phyloP scores from a whole-genome alignment of 2,329 filamentous ascomycete genomes.

The Alternaria rosae region DNA sequence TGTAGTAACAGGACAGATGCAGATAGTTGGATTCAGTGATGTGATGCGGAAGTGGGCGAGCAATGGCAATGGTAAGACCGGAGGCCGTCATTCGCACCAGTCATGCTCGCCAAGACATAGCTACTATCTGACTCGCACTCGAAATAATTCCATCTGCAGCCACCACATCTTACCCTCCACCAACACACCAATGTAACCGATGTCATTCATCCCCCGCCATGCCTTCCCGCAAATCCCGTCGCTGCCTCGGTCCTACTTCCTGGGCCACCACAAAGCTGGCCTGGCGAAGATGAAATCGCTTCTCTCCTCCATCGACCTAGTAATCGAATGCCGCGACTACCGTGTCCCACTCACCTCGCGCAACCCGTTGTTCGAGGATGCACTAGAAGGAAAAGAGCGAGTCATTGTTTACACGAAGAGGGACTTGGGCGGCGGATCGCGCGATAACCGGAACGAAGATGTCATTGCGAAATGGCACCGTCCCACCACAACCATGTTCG shows the following conservation, averaged over 20 bases:
- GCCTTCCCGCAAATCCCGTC: conserved; percentile 75
- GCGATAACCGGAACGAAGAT: conserved; percentile 54
- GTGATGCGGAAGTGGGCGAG: background rate
- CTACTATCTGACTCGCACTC: conserved; percentile 4
- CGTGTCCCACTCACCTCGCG: conserved; percentile 87
- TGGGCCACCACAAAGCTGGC: conserved; percentile 89
- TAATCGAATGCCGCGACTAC: conserved; percentile 95
- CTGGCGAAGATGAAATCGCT: conserved; percentile 82
- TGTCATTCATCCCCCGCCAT: conserved; percentile 71
- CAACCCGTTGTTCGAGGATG: conserved; percentile 87
- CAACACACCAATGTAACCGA: conserved; percentile 24
- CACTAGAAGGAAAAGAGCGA: conserved; percentile 74
- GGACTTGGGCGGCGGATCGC: conserved; percentile 58
- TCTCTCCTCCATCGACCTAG: conserved; percentile 81
- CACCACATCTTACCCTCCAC: background rate
- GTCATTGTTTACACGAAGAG: conserved; percentile 91
- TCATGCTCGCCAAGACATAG: conserved; percentile 6
- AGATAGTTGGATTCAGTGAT: fast-evolving
- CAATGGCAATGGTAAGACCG: background rate
- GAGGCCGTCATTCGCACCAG: background rate
- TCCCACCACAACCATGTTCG: conserved; percentile 62
- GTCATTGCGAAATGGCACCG: conserved; percentile 63
- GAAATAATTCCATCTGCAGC: conserved; percentile 4
- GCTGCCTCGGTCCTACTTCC: conserved; percentile 88
- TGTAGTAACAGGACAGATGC: background rate